Percentiles rank a stretch among this genome's conserved stretches.
Evolutionary conservation across 495 filamentous ascomycete species (phyloP).

Genomic region (Cudoniella acicularis): DNA sequence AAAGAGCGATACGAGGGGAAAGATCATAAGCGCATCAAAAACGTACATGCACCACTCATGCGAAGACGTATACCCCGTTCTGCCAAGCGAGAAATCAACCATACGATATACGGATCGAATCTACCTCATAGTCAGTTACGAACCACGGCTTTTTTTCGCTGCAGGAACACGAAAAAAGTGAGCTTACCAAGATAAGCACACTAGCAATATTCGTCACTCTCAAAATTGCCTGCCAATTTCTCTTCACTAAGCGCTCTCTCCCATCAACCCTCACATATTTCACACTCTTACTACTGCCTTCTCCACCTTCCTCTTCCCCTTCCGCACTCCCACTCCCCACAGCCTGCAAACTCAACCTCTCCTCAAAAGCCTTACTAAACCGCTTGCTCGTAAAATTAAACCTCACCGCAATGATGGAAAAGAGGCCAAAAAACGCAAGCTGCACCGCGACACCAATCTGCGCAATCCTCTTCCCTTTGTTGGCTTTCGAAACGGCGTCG

Average conservation of each 20-base stretch:
- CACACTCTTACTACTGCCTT: conserved; percentile 13
- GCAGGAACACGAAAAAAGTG: background rate
- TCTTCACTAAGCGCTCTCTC: conserved; percentile 29
- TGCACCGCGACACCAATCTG: conserved; percentile 33
- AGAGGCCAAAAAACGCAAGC: conserved; percentile 34
- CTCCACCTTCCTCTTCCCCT: background rate
- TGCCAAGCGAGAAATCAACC: conserved; percentile 32
- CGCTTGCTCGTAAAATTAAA: conserved; percentile 39
- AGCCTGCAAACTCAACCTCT: conserved; percentile 28
- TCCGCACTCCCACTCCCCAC: too few relatives aligned
- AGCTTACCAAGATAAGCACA: conserved; percentile 34
- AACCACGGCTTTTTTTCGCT: background rate
- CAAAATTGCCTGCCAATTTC: conserved; percentile 32
- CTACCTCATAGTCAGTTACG: too few relatives aligned
- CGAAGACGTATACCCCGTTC: conserved; percentile 18
- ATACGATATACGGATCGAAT: conserved; percentile 37
- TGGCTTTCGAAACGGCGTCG: conserved; percentile 28
- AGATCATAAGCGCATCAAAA: conserved; percentile 32
- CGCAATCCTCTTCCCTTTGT: conserved; percentile 38
- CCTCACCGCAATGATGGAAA: conserved; percentile 34
- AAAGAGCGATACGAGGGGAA: conserved; percentile 30
- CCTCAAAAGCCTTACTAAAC: conserved; percentile 29
- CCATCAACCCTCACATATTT: conserved; percentile 33
- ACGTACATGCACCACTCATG: conserved; percentile 34
- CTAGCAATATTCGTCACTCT: conserved; percentile 30